Percentiles rank a stretch among this genome's conserved stretches.
These are phyloP conservation scores for Theileria equi DNA, from an alignment of 169 alveolate species.

Conservation along the genomic window DNA sequence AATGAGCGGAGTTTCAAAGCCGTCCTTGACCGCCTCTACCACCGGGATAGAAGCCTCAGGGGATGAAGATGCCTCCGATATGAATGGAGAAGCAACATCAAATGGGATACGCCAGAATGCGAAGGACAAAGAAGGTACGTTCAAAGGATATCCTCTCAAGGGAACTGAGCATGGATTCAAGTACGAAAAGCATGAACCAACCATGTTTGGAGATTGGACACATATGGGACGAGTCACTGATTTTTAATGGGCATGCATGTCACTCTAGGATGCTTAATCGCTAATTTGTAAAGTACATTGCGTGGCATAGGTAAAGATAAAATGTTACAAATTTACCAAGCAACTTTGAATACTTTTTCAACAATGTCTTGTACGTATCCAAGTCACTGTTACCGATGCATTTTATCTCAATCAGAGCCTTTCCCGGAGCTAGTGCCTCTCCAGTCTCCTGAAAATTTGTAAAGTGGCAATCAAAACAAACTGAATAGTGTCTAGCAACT, in stretches of 20 bases:
- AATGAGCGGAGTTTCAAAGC: too few relatives aligned
- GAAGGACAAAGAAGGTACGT: neutral
- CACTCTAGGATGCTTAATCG: too few relatives aligned
- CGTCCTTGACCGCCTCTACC: too few relatives aligned
- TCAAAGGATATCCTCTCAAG: conserved; percentile 24
- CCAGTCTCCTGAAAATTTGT: neutral
- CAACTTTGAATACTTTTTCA: conserved; percentile 16
- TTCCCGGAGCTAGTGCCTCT: conserved; percentile 26
- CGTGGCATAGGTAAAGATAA: neutral
- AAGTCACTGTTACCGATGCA: conserved; percentile 48
- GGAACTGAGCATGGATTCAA: conserved; percentile 66
- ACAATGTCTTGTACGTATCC: conserved; percentile 32
- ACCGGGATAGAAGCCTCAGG: too few relatives aligned
- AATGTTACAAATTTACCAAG: conserved; percentile 46
- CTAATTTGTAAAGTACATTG: too few relatives aligned
- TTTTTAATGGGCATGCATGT: too few relatives aligned
- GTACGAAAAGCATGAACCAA: conserved; percentile 75
- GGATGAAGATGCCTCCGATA: too few relatives aligned
- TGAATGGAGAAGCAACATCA: too few relatives aligned
- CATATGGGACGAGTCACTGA: conserved; percentile 78
- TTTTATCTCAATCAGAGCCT: conserved; percentile 40
- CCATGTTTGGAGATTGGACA: conserved; percentile 80
- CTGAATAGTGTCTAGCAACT: conserved; percentile 64
- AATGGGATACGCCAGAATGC: too few relatives aligned
- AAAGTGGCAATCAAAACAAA: neutral